A percentile compares a stretch with the other conserved stretches of the same genome.
Conservation (phyloP, 768 basidiomycete genomes). For the Neoboletus brunneissimus region DNA sequence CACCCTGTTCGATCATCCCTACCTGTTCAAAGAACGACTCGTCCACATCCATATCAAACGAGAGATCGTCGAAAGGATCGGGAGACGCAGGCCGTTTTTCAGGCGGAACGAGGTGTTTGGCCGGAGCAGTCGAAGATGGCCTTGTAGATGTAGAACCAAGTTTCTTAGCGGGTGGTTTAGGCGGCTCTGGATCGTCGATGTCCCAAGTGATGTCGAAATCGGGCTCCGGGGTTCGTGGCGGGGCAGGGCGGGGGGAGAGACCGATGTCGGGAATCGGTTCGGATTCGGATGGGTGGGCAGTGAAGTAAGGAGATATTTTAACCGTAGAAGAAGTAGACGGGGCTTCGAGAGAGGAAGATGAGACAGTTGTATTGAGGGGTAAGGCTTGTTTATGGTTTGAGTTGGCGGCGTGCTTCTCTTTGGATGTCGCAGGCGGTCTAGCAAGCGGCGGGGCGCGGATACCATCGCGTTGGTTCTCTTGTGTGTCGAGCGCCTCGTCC, state of each 20-base stretch:
- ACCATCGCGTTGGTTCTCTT: background rate
- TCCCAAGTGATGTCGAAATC: conserved; percentile 29
- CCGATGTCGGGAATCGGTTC: conserved; percentile 25
- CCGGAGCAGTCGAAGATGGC: background rate
- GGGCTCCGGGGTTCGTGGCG: conserved; percentile 16
- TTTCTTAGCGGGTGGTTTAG: conserved; percentile 4
- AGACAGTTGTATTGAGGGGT: background rate
- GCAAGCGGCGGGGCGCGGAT: background rate
- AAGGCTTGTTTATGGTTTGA: background rate
- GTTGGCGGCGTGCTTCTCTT: background rate
- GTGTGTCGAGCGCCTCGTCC: conserved; percentile 12
- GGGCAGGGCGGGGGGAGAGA: conserved; percentile 30
- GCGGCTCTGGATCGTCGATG: conserved; percentile 30
- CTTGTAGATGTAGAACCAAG: conserved; percentile 11
- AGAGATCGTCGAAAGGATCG: conserved; percentile 35
- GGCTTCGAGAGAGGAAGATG: conserved; percentile 12
- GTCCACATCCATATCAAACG: conserved; percentile 36
- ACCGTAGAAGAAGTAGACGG: conserved; percentile 3
- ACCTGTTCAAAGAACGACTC: conserved; percentile 41
- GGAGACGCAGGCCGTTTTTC: conserved; percentile 17
- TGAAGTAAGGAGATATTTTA: conserved; percentile 23
- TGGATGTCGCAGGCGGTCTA: conserved; percentile 1
- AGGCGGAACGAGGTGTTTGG: background rate
- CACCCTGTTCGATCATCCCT: conserved; percentile 27
- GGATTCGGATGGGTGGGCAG: conserved; percentile 2